Conservation (phyloP, 129 eudicot genomes). For the Helianthus annuus region HanXRQr2.0-SUNRISE NC_035445.2:148083689-148084188, state of each 20-base stretch:
- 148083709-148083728: slow-evolving; percentile 4
- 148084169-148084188: too few relatives aligned
- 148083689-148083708: slow-evolving; percentile 76
- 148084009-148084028: slow-evolving; percentile 84
- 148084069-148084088: slow-evolving; percentile 57
- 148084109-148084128: neutral
- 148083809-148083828: slow-evolving; percentile 80
- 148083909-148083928: slow-evolving; percentile 66
- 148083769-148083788: slow-evolving; percentile 4
- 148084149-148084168: too few relatives aligned
- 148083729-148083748: neutral
- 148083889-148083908: slow-evolving; percentile 77
- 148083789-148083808: slow-evolving; percentile 7
- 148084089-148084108: neutral
- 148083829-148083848: slow-evolving; percentile 71
- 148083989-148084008: slow-evolving; percentile 63
- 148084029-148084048: slow-evolving; percentile 67
- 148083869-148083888: slow-evolving; percentile 67
- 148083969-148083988: slow-evolving; percentile 79
- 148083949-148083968: slow-evolving; percentile 65
- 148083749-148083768: neutral
- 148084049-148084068: slow-evolving; percentile 84
- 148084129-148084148: neutral
- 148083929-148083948: slow-evolving; percentile 59
- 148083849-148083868: slow-evolving; percentile 68